A percentile compares a stretch with the other conserved stretches of the same genome.
phyloP scores from a whole-genome alignment of 2,329 filamentous ascomycete genomes.

The Sclerotinia sclerotiorum region DNA sequence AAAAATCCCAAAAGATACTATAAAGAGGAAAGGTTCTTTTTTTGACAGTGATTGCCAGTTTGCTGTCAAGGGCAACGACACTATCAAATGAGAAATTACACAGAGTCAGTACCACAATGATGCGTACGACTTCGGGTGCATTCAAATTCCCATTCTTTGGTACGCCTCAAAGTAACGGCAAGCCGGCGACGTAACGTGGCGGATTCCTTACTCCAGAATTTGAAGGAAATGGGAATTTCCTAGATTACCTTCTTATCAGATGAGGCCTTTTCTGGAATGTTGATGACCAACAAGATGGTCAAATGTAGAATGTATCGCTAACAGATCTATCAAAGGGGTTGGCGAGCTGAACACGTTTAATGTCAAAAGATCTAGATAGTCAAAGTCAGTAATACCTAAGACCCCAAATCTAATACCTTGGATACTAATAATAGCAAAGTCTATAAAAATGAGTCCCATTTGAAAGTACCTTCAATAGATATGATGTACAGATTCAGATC shows the following conservation, averaged over 20 bases:
- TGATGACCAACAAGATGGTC: conserved; percentile 3
- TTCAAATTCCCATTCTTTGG: conserved; percentile 34
- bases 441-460: background rate
- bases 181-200: conserved; percentile 30
- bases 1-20: background rate
- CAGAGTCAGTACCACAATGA: conserved; percentile 36
- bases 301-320: background rate
- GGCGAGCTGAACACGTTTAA: conserved; percentile 15
- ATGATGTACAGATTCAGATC: conserved; percentile 7
- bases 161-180: conserved; percentile 30
- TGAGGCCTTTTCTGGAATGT: conserved; percentile 31
- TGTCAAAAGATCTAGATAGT: conserved; percentile 12
- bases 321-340: background rate
- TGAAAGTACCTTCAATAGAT: background rate
- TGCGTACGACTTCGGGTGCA: conserved; percentile 27
- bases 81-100: conserved; percentile 35
- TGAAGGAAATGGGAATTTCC: conserved; percentile 25
- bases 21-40: conserved; percentile 4
- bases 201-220: conserved; percentile 31
- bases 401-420: too few species aligned
- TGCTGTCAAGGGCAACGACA: conserved; percentile 37
- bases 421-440: background rate
- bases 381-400: conserved; percentile 9
- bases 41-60: conserved; percentile 23
- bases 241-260: conserved; percentile 5